Conservation (phyloP, 495 filamentous ascomycete genomes). For the Venustampulla echinocandica region DNA sequence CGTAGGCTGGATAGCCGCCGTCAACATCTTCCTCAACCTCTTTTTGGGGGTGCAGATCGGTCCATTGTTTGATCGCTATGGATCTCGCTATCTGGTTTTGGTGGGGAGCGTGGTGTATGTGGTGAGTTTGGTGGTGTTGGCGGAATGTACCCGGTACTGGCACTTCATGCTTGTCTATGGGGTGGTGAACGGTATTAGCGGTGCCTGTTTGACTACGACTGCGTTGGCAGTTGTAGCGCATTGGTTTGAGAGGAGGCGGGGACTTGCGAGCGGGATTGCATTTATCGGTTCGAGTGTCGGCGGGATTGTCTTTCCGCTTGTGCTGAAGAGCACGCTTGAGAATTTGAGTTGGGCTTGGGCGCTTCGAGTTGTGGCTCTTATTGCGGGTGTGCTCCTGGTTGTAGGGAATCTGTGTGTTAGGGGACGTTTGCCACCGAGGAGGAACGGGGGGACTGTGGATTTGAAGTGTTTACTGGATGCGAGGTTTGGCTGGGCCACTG, state of each 20-base stretch:
- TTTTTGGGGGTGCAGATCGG: slow-evolving; percentile 59
- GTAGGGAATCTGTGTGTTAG: slow-evolving; percentile 46
- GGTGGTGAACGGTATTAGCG: slow-evolving; percentile 45
- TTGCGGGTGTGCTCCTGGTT: slow-evolving; percentile 43
- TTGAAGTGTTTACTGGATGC: slow-evolving; percentile 45
- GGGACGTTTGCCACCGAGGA: slow-evolving; percentile 39
- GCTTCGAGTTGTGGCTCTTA: slow-evolving; percentile 49
- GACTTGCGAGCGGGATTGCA: slow-evolving; percentile 56
- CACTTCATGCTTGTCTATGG: slow-evolving; percentile 57
- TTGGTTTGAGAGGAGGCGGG: slow-evolving; percentile 54
- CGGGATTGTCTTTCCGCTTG: slow-evolving; percentile 52
- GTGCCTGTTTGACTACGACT: slow-evolving; percentile 51
- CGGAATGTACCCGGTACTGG: slow-evolving; percentile 46
- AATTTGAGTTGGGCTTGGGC: slow-evolving; percentile 49
- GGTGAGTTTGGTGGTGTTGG: slow-evolving; percentile 8
- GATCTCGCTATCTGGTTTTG: slow-evolving; percentile 10
- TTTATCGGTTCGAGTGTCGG: slow-evolving; percentile 52
- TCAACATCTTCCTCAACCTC: slow-evolving; percentile 54
- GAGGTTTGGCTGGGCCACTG: slow-evolving; percentile 44
- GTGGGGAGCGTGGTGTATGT: slow-evolving; percentile 13
- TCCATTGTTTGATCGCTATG: slow-evolving; percentile 55
- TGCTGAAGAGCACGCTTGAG: slow-evolving; percentile 40
- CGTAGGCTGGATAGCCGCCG: slow-evolving; percentile 57
- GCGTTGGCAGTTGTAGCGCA: slow-evolving; percentile 52
- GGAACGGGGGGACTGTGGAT: slow-evolving; percentile 35